Evolutionary conservation across 2,329 filamentous ascomycete genomes (phyloP).

Genomic region (Verticillium dahliae): DNA sequence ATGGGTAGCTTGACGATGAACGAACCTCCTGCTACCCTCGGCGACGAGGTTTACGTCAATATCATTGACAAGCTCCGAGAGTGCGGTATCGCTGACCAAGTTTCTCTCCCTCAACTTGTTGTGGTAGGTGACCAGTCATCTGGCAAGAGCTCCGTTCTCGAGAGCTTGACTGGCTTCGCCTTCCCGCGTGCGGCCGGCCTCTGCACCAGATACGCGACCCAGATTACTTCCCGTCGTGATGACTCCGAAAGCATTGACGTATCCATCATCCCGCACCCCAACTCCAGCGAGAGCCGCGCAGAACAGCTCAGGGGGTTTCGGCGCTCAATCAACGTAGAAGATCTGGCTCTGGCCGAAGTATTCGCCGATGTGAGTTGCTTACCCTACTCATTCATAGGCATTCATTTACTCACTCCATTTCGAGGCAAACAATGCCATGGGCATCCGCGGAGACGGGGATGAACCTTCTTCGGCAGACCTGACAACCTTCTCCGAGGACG

Average conservation of each 20-base stretch:
- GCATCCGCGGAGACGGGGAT: slow-evolving; percentile 22
- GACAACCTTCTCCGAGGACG: slow-evolving; percentile 38
- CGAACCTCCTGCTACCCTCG: not conserved
- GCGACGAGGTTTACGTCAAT: slow-evolving; percentile 1
- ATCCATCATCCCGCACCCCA: slow-evolving; percentile 31
- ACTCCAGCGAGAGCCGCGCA: slow-evolving; percentile 10
- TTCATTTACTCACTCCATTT: not conserved
- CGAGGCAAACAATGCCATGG: slow-evolving; percentile 37
- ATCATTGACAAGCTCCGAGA: slow-evolving; percentile 34
- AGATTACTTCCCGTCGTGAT: slow-evolving; percentile 37
- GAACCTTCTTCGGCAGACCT: slow-evolving; percentile 5
- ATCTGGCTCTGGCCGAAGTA: slow-evolving; percentile 25
- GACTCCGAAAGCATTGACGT: slow-evolving; percentile 25
- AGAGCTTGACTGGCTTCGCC: slow-evolving; percentile 49
- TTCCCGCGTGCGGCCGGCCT: slow-evolving; percentile 37
- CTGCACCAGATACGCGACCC: slow-evolving; percentile 42
- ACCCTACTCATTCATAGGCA: not conserved
- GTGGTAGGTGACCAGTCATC: slow-evolving; percentile 82
- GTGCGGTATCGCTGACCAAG: slow-evolving; percentile 26
- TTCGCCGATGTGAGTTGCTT: slow-evolving; percentile 28
- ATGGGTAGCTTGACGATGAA: not conserved
- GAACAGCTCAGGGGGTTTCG: slow-evolving; percentile 17
- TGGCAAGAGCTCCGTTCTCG: slow-evolving; percentile 78
- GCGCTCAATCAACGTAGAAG: slow-evolving; percentile 15
- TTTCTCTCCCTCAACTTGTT: slow-evolving; percentile 54